Evolutionary conservation across 495 filamentous ascomycete genomes (phyloP), one percentile per base, ranked within the genome.

Genomic region (Corynascus novoguineensis): DNA sequence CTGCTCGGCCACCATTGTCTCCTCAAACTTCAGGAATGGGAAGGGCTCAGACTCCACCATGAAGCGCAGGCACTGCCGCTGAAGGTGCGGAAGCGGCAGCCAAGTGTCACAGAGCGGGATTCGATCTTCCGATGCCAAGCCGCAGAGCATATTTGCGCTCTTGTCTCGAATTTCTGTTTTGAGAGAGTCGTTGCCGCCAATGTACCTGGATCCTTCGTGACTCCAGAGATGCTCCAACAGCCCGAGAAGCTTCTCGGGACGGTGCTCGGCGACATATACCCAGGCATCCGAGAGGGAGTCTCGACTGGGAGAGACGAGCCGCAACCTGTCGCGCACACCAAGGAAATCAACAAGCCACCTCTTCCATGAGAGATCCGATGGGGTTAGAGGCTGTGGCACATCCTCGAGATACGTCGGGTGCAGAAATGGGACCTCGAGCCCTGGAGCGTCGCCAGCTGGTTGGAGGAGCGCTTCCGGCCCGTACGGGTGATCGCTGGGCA

Each of bases 211-310:
- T 50, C 45, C 64, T 60, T 68, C 47, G 58, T 47, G 14, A 50
- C 52, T 31, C 42, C 49, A 53, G 27, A 55, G 25, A 5, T 47
- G 9, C 22, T 51, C 11, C 40, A 72, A 56, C n/a, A 72, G 57
- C 0, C 63, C 57, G 21, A 72, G 21, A 49, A 71, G 46, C 31
- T 62, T 58, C 10, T 67, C 61, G n/a, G 64, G 68, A n/a, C 60
- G 42, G 53, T 57, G 54, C 14, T 61, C 22, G 0, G 66, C 60
- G 9, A 73, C 59, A 32, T 68, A 71, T 1, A 40, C 48, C 17
- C 60, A 65, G 32, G 63, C 60, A 10, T 57, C 45, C 4, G 64
- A 71, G 19, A 73, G 58, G 14, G 35, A 27, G n/a, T 35, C 15
- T 15, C 27, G 5, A 17, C 28, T 12, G 6, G 5, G 21, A 19